phyloP scores from a whole-genome alignment of 176 grass and related monocot genomes.

The Musa troglodytarum region DNA sequence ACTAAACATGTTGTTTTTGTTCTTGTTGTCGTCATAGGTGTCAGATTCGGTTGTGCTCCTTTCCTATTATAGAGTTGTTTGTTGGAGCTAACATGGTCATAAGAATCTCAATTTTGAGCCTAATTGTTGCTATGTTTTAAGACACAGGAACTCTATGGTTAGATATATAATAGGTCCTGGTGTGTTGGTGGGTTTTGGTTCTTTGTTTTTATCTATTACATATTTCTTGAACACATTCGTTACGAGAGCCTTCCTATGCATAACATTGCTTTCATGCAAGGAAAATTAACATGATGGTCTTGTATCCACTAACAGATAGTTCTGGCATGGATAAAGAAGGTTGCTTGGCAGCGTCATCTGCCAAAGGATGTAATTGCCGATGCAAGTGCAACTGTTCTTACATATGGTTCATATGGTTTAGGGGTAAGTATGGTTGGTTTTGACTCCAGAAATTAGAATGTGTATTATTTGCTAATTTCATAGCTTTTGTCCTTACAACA shows the following conservation, averaged over 20 bases:
- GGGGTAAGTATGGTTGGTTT: conserved; percentile 37
- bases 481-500: not conserved
- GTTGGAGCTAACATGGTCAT: not conserved
- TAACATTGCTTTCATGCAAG: not conserved
- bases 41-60: not conserved
- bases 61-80: not conserved
- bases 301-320: conserved; percentile 40
- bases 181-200: conserved; percentile 6
- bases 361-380: conserved; percentile 15
- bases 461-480: too few species aligned
- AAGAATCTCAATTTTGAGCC: not conserved
- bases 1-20: not conserved
- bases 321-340: conserved; percentile 49
- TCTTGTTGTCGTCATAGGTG: not conserved
- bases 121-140: not conserved
- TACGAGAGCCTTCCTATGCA: not conserved
- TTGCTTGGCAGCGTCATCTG: conserved; percentile 31
- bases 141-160: not conserved
- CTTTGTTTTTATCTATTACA: conserved; percentile 10
- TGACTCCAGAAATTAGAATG: not conserved
- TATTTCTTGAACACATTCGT: not conserved
- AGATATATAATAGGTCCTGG: too few species aligned
- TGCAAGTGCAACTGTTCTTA: conserved; percentile 45
- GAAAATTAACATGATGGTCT: not conserved
- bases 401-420: conserved; percentile 68